phyloP scores from a whole-genome alignment of 495 filamentous ascomycete species.

The Sordaria brevicollis region DNA sequence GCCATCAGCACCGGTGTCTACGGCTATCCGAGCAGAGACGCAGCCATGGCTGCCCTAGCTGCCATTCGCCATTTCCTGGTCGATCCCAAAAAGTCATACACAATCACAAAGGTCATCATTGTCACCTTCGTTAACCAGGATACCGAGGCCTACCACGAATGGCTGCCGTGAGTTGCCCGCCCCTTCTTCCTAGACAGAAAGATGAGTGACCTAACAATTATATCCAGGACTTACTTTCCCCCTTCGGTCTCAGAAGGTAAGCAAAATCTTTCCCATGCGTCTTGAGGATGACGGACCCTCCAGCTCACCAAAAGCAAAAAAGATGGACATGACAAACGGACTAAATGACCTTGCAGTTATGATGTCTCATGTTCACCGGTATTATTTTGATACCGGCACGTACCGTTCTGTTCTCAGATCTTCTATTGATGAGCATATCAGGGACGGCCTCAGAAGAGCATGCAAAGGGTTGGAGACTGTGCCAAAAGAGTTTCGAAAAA shows the following conservation, averaged over 20 bases:
- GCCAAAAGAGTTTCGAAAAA: neutral
- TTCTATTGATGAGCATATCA: neutral
- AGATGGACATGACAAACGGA: neutral
- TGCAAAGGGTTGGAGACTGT: neutral
- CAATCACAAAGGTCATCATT: slow-evolving; percentile 67
- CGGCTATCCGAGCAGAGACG: slow-evolving; percentile 68
- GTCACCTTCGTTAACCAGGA: slow-evolving; percentile 74
- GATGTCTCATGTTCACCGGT: too few relatives aligned
- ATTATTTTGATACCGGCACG: too few relatives aligned
- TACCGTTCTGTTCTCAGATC: too few relatives aligned
- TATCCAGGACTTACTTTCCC: neutral
- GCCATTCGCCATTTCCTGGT: slow-evolving; percentile 63
- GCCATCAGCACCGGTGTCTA: slow-evolving; percentile 83
- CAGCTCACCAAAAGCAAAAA: neutral
- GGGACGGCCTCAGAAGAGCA: neutral
- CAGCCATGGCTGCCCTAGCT: slow-evolving; percentile 55
- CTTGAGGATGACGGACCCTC: neutral
- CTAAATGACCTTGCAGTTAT: neutral
- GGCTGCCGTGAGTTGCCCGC: slow-evolving; percentile 55
- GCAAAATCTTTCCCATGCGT: neutral
- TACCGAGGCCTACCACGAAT: slow-evolving; percentile 54
- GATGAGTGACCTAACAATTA: neutral
- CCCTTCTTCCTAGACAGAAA: neutral
- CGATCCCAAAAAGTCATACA: slow-evolving; percentile 38
- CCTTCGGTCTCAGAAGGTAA: neutral